Evolutionary conservation across 2,329 filamentous ascomycete genomes (phyloP), one percentile per base, ranked within the genome.

Genomic region (Trichoderma asperellum): DNA sequence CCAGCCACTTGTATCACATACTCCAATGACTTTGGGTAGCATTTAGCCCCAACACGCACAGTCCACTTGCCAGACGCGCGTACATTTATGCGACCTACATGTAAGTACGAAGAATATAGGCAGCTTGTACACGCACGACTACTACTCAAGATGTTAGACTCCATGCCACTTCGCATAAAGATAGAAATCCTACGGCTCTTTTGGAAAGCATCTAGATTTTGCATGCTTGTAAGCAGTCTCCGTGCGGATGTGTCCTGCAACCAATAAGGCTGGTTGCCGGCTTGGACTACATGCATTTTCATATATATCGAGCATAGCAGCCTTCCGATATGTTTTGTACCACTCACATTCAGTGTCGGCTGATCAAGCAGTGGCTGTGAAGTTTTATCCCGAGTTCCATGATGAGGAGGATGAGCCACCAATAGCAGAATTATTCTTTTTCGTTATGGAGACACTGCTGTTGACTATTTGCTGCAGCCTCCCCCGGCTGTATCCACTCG

Each of bases 401-500:
- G 29, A 56, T 21, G 18, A 35, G 52, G 4, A 27, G 6, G 11
- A 37, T 37, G 32, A 37, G 10, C 43, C 2, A 27, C 32, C 40
- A 62, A 59, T 59, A 27, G 34, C 24, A 34, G 24, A 35, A 6
- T 11, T 16, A 21, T 52, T 47, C 21, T 12, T 14, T 21, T 29
- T 52, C 34, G 29, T 16, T 37, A 67, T 59, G 55, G 55, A 59
- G 64, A 58, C 57, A 43, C 32, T 32, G 35, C 24, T n/a, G 29
- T 59, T 6, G 16, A 52, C 55, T 55, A 67, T 40, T 59, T 67
- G 18, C 63, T 67, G 63, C 55, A 52, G 40, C 40, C 40, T 49
- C 40, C 55, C 63, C 55, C 35, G 14, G 55, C n/a, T 27, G 55
- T 67, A 47, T 47, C 64, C 64, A 67, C 64, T 67, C 64, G 64